Conservation (phyloP, 2,329 filamentous ascomycete species). For the Paraphaeosphaeria minitans region DNA sequence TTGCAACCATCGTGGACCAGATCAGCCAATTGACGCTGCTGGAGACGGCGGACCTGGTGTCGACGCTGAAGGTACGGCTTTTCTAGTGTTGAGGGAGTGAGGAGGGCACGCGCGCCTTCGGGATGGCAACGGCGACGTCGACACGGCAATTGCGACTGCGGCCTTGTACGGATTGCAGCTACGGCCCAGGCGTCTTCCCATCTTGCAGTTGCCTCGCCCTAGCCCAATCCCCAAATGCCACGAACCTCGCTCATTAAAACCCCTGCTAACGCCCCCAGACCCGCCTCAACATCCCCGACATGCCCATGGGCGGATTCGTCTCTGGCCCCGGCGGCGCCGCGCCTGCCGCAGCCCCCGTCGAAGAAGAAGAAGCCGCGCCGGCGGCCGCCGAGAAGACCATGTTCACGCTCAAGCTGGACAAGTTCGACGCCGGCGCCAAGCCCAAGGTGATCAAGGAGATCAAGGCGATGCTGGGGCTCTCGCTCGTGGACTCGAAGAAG, state of each 20-base stretch:
- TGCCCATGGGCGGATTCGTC: conserved; percentile 91
- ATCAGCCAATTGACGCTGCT: conserved; percentile 97
- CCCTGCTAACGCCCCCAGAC: conserved; percentile 60
- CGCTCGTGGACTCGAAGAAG: conserved; percentile 99
- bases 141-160: not conserved
- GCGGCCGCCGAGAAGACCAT: conserved; percentile 92
- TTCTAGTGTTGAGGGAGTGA: not conserved
- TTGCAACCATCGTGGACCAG: conserved; percentile 92
- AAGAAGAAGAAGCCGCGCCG: conserved; percentile 87
- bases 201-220: not conserved
- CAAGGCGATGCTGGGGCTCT: conserved; percentile 92
- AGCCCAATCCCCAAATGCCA: not conserved
- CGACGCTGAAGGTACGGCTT: conserved; percentile 81
- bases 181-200: not conserved
- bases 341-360: conserved; percentile 65
- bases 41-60: conserved; percentile 95
- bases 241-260: not conserved
- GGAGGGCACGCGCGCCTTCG: not conserved
- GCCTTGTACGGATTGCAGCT: not conserved
- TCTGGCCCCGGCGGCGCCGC: conserved; percentile 65
- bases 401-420: conserved; percentile 93
- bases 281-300: conserved; percentile 95
- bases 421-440: conserved; percentile 86
- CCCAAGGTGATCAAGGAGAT: conserved; percentile 99
- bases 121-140: not conserved